Base-by-base conservation (phyloP, 768 basidiomycete genomes). In the Mycena chlorophos region DNA sequence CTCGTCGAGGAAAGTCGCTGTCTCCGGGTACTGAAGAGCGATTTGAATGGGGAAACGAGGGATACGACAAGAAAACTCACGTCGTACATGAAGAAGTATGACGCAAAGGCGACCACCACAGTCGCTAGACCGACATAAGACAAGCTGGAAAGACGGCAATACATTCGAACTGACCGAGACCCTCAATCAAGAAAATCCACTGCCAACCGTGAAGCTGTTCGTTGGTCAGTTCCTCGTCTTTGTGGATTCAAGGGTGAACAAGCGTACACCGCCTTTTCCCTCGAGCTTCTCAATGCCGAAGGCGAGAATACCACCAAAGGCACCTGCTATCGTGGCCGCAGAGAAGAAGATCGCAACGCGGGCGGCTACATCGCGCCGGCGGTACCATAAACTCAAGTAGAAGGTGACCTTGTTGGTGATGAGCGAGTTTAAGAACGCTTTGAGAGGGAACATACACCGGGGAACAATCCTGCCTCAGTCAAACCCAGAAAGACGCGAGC, bases 321-420 rank as follows among this genome's bases (percentile, higher is more conserved):
- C 65, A 72, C 82, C 59, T 72, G 60, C 60, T 20, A 62, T 40
- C 17, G 60, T 62, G n/a, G 60, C 60, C 17, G 60, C 60, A 68
- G 55, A 71, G 61, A 60, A 50, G 38, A 52, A 40, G 27, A 57
- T 46, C 13, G 48, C 49, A 2, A 52, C 19, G 25, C 54, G 31
- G 4, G 54, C 17, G 17, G 80, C 83, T 40, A 84, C 78, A 62
- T 87, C 85, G 50, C 71, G 70, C 30, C 80, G 73, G 10, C 82
- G 76, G 64, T 89, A 83, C 85, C 85, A 87, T 47, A 82, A 66
- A 12, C 81, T 82, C 40, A 84, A 60, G 68, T 81, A 75, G 55
- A 75, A 77, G 0, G 72, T 72, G 47, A 75, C 67, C 75, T 75
- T 27, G 1, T 22, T n/a, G n/a, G n/a, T 2, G 13, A 25, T 26